Evolutionary conservation across 2,329 filamentous ascomycete genomes (phyloP).

Genomic region (Ophiognomonia clavigignenti-juglandacearum): DNA sequence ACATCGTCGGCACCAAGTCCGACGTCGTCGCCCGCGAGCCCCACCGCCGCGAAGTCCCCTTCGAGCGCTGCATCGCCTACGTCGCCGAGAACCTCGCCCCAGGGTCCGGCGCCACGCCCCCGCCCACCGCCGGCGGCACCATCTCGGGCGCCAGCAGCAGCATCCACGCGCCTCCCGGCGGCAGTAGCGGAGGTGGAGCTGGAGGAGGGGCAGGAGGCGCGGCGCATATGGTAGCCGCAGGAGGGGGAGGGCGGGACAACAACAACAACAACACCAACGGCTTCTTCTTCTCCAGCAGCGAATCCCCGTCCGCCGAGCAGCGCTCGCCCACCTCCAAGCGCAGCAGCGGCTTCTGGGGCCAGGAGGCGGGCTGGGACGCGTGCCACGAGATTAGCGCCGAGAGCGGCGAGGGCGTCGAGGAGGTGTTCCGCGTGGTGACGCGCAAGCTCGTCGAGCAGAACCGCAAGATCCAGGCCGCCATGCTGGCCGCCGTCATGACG

Average conservation of each 20-base stretch:
- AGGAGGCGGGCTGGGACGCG: conserved; percentile 92
- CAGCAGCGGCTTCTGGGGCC: conserved; percentile 79
- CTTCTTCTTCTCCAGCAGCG: conserved; percentile 16
- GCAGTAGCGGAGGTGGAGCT: conserved; percentile 4
- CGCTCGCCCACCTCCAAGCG: conserved; percentile 59
- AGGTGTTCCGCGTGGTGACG: conserved; percentile 76
- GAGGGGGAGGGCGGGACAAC: no score
- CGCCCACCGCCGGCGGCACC: conserved; percentile 50
- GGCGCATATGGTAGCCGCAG: no score
- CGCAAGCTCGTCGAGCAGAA: conserved; percentile 61
- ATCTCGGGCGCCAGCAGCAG: conserved; percentile 12
- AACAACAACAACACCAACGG: conserved; percentile 36
- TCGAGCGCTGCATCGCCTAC: conserved; percentile 93
- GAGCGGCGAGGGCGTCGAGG: conserved; percentile 91
- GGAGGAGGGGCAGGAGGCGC: conserved; percentile 22
- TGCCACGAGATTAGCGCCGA: conserved; percentile 96
- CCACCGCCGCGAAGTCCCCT: conserved; percentile 73
- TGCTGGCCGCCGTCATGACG: conserved; percentile 48
- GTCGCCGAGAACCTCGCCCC: conserved; percentile 88
- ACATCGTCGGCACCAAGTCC: conserved; percentile 92
- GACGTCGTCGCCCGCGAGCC: conserved; percentile 88
- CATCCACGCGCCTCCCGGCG: neutral
- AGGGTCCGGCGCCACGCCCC: conserved; percentile 60
- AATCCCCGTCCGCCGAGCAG: conserved; percentile 37
- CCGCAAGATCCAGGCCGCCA: conserved; percentile 56